Percentiles rank a stretch among this genome's conserved stretches.
Evolutionary conservation across 2,329 filamentous ascomycete species (phyloP).

Genomic region (Oidium heveae): DNA sequence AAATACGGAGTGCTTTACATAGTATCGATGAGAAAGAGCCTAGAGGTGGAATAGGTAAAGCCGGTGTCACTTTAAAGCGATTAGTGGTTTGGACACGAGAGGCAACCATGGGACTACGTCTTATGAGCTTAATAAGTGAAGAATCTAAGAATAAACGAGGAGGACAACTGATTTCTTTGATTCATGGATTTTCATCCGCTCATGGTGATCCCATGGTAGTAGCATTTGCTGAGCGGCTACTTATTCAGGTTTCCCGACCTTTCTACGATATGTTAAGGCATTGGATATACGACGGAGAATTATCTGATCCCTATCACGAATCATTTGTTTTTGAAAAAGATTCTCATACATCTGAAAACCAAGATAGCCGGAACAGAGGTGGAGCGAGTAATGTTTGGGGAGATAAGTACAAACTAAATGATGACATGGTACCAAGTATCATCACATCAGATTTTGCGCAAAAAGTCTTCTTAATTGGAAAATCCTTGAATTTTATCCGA

Average conservation of each 20-base stretch:
- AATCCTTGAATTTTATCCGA: constrained; percentile 92
- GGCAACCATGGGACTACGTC: constrained; percentile 75
- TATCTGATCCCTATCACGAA: constrained; percentile 85
- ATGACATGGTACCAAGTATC: constrained; percentile 75
- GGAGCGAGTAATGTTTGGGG: constrained; percentile 87
- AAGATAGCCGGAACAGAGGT: constrained; percentile 25
- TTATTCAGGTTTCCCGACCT: constrained; percentile 67
- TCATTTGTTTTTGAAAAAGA: constrained; percentile 85
- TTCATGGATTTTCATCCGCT: constrained; percentile 78
- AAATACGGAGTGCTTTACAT: constrained; percentile 62
- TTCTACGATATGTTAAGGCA: constrained; percentile 91
- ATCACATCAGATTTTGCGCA: constrained; percentile 83
- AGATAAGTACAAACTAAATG: constrained; percentile 76
- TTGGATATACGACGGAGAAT: constrained; percentile 96
- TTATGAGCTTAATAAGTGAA: constrained; percentile 88
- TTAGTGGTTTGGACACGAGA: constrained; percentile 96
- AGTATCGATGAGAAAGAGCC: constrained; percentile 44
- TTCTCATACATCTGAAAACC: constrained; percentile 19
- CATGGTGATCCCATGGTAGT: constrained; percentile 90
- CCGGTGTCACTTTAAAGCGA: constrained; percentile 78
- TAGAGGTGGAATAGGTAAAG: constrained; percentile 50
- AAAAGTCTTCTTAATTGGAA: constrained; percentile 91
- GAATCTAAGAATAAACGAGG: constrained; percentile 67
- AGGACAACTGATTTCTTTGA: constrained; percentile 76
- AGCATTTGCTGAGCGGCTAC: constrained; percentile 70